Percentiles rank a stretch among this genome's conserved stretches.
Evolutionary conservation across 1,284 basidiomycete genomes (phyloP).

Genomic region (Puccinia polysora): DNA sequence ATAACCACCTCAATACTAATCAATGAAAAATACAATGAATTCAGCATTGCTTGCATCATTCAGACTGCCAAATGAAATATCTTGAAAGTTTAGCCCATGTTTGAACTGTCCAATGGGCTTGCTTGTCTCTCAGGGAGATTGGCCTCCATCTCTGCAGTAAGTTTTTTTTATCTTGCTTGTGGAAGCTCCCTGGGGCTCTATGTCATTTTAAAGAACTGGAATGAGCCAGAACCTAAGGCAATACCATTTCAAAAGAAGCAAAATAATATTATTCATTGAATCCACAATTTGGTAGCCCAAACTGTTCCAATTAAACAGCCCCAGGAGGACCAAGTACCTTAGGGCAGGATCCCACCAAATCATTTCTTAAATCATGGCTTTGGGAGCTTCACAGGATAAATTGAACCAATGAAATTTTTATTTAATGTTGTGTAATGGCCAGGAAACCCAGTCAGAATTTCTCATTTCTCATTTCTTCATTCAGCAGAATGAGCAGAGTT

Average conservation of each 20-base stretch:
- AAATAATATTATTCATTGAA: constrained; percentile 27
- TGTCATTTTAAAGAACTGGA: not conserved
- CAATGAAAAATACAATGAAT: not conserved
- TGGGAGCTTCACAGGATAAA: too few relatives aligned
- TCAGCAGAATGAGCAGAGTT: too few relatives aligned
- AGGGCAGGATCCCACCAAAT: too few relatives aligned
- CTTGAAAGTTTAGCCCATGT: not conserved
- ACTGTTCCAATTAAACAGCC: constrained; percentile 21
- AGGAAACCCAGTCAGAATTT: too few relatives aligned
- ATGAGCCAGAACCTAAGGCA: constrained; percentile 16
- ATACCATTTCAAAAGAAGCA: constrained; percentile 16
- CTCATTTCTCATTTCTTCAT: too few relatives aligned
- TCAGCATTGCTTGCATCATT: constrained; percentile 2
- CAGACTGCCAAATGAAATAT: not conserved
- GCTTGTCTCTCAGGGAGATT: not conserved
- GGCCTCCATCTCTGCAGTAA: not conserved
- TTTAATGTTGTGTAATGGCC: too few relatives aligned
- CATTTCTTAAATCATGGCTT: too few relatives aligned
- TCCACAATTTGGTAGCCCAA: constrained; percentile 21
- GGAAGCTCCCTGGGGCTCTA: not conserved
- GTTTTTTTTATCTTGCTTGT: not conserved
- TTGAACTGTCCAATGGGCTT: not conserved
- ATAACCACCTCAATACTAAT: constrained; percentile 1
- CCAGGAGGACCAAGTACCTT: constrained; percentile 17
- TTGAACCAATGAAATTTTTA: too few relatives aligned